These are phyloP conservation scores for Aspergillus sparsus DNA, from an alignment of 495 filamentous ascomycete genomes.

Conservation along the genomic window DNA sequence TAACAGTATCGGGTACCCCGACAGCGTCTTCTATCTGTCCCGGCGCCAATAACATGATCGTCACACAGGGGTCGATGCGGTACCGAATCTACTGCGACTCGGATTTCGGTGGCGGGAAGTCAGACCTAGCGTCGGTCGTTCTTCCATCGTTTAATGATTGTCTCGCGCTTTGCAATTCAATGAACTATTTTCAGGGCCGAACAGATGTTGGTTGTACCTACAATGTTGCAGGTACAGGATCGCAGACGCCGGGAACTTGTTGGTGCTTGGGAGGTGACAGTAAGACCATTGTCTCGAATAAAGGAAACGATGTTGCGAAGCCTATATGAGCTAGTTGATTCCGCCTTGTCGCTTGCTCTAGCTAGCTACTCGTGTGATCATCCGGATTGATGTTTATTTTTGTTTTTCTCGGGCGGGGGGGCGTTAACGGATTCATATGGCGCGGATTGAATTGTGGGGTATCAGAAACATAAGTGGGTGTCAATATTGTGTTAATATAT, in stretches of 20 bases:
- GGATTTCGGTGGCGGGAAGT: conserved; percentile 11
- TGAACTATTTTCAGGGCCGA: conserved; percentile 20
- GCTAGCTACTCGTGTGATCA: too few species aligned
- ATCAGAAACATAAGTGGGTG: too few species aligned
- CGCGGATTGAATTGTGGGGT: too few species aligned
- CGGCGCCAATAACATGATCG: conserved; percentile 14
- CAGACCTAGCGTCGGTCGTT: conserved; percentile 16
- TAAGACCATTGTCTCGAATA: conserved; percentile 4
- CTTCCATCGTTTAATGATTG: conserved; percentile 11
- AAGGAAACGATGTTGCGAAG: conserved; percentile 12
- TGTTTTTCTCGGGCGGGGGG: too few species aligned
- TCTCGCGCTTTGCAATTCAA: conserved; percentile 17
- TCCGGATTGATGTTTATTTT: too few species aligned
- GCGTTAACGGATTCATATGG: too few species aligned
- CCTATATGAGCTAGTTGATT: background rate
- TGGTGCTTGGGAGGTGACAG: conserved; percentile 16
- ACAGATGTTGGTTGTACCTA: conserved; percentile 17
- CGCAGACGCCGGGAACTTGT: conserved; percentile 19
- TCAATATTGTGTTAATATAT: too few species aligned
- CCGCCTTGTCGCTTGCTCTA: background rate
- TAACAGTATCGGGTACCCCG: background rate
- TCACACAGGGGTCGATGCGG: conserved; percentile 1
- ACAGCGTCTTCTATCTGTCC: conserved; percentile 10
- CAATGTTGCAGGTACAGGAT: conserved; percentile 18
- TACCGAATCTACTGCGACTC: conserved; percentile 21